These are phyloP conservation scores for Grammothele lineata DNA, from an alignment of 768 basidiomycete genomes.

Conservation along the genomic window DNA sequence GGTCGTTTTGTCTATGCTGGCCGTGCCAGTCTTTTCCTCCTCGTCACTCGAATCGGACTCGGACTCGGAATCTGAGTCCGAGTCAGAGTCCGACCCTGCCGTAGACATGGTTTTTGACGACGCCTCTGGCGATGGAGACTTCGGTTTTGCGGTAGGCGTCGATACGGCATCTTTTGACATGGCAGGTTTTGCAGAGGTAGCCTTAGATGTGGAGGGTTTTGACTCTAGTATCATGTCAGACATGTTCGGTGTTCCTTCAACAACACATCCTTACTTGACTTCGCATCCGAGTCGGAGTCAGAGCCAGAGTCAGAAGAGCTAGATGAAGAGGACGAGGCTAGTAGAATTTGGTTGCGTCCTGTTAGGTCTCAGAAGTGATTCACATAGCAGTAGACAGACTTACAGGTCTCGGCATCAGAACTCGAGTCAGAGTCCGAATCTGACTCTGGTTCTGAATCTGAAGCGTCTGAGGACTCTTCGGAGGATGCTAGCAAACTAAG, in stretches of 20 bases:
- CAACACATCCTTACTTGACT: slow-evolving; percentile 2
- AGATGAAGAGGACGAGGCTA: slow-evolving; percentile 10
- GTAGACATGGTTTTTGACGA: slow-evolving; percentile 14
- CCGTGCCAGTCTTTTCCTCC: not conserved
- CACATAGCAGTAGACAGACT: not conserved
- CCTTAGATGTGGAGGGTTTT: no score
- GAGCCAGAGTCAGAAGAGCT: not conserved
- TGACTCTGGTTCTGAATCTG: slow-evolving; percentile 25
- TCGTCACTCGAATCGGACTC: slow-evolving; percentile 12
- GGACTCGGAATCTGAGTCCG: slow-evolving; percentile 7
- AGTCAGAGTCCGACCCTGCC: not conserved
- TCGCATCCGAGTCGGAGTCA: not conserved
- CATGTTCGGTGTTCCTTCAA: no score
- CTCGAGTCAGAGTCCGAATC: slow-evolving; percentile 21
- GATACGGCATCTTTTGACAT: not conserved
- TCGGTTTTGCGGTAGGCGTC: not conserved
- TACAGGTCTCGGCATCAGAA: slow-evolving; percentile 22
- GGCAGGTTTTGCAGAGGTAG: no score
- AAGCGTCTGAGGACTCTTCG: slow-evolving; percentile 23
- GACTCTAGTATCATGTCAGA: no score
- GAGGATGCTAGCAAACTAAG: slow-evolving; percentile 15
- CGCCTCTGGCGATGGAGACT: slow-evolving; percentile 3
- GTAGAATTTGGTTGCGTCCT: not conserved
- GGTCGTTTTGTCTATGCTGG: not conserved
- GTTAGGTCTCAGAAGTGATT: slow-evolving; percentile 5